Base-by-base conservation (phyloP, 768 basidiomycete genomes). In the Kwoniella dejecticola region DNA sequence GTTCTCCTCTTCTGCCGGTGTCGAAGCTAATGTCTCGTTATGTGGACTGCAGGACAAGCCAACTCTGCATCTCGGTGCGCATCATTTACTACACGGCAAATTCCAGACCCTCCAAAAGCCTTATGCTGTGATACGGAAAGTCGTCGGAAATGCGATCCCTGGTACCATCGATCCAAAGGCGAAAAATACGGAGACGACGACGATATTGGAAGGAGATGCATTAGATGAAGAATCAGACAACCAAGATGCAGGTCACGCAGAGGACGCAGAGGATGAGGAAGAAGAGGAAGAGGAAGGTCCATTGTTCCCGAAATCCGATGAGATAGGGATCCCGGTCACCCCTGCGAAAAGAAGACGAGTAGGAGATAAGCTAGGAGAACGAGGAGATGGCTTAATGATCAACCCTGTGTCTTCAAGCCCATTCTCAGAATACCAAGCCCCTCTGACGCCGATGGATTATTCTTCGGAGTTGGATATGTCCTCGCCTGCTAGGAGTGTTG, bases 51-150 rank as follows among this genome's bases (percentile, higher is more conserved):
- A 91, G 90, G 87, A 85, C 64, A 89, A 87, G 67, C 86, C 90
- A 3, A 91, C 86, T 2, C 82, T 97, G 5, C 78, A 83, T 55
- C 89, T 97, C 61, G 93, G 93, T 19, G 62, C 65, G 12, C 87
- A 94, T 78, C 91, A 96, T 71, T 82, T 93, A 29, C 85, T 97
- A 4, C 94, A 97, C 72, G 93, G 93, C 54, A 90, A 89, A 74
- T 82, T 95, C 62, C 83, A 85, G 31, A 82, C 79, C 45, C 82
- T 97, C 6, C 80, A 87, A 1, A 94, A 90, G 74, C 91, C 93
- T 0, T 82, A 90, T 27, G 94, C 89, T 2, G 84, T 96, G 41
- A 82, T 96, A 4, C 69, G 79, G 0, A 60, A 69, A n/a, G 38
- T 64, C 45, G 2, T 47, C 50, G n/a, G 15, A n/a, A n/a, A n/a